Percentiles rank a stretch among this genome's conserved stretches.
Conservation (phyloP, 1,139 yeast genomes). For the Lodderomyces pseudojiufengensis region DNA sequence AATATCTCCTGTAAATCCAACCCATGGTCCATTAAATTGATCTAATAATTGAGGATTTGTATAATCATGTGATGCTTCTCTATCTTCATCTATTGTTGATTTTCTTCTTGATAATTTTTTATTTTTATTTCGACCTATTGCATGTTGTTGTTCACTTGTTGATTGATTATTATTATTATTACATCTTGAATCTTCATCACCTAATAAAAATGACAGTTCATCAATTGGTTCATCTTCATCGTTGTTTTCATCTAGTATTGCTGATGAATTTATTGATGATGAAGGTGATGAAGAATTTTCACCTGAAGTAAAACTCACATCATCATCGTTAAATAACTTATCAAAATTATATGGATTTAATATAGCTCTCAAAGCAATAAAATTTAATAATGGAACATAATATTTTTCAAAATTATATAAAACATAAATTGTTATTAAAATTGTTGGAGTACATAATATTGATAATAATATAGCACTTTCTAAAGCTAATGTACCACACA, state of each 20-base stretch:
- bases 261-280: conserved; percentile 1
- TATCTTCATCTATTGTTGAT: conserved; percentile 54
- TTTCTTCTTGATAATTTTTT: conserved; percentile 22
- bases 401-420: conserved; percentile 57
- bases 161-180: not conserved
- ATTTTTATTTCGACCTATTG: conserved; percentile 3
- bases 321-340: conserved; percentile 38
- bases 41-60: conserved; percentile 48
- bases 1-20: conserved; percentile 53
- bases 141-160: conserved; percentile 6
- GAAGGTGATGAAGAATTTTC: conserved; percentile 1
- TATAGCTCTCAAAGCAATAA: conserved; percentile 63
- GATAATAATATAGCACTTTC: conserved; percentile 58
- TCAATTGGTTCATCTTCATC: conserved; percentile 15
- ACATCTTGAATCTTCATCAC: conserved; percentile 1
- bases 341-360: conserved; percentile 43
- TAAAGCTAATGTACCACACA: conserved; percentile 67
- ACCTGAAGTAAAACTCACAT: conserved; percentile 4
- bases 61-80: conserved; percentile 50
- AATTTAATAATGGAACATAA: conserved; percentile 55
- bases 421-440: conserved; percentile 46
- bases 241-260: conserved; percentile 6
- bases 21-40: conserved; percentile 54
- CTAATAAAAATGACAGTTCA: conserved; percentile 27
- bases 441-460: conserved; percentile 48